Evolutionary conservation across 139 green algal genomes (phyloP), one percentile per base, ranked within the genome.

Genomic region (Penium margaritaceum): DNA sequence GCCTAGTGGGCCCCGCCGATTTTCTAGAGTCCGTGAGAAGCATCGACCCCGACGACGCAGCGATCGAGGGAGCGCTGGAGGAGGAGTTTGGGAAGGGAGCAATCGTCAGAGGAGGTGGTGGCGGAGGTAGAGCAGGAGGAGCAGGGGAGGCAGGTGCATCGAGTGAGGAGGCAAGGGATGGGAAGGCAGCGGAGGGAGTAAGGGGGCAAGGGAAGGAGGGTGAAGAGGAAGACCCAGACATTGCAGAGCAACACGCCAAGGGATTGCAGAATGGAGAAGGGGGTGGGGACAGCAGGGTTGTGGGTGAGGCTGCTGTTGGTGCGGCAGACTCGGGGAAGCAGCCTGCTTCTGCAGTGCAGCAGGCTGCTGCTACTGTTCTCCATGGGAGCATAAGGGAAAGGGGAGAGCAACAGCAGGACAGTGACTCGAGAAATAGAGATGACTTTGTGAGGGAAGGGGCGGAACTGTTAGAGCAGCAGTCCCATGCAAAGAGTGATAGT

Each of bases 361-460:
- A n/a, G n/a, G n/a, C n/a, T n/a, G n/a, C n/a, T n/a, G n/a, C n/a
- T n/a, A n/a, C n/a, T n/a, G n/a, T n/a, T n/a, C n/a, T n/a, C n/a
- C n/a, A n/a, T n/a, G n/a, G n/a, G n/a, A n/a, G n/a, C n/a, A n/a
- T n/a, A n/a, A n/a, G n/a, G n/a, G n/a, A n/a, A n/a, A n/a, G n/a
- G n/a, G n/a, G n/a, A n/a, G n/a, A n/a, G n/a, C n/a, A n/a, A n/a
- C n/a, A n/a, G n/a, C 35, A 69, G 7, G 61, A 69, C 32, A 69
- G 61, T 6, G 61, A 69, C n/a, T n/a, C 61, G n/a, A 69, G 61
- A 30, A 69, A 69, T 30, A 69, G 61, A 6, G 61, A 69, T 6
- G 24, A 29, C 24, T 69, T 69, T 69, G 61, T 69, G 32, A 69
- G 41, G 27, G 61, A 69, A 69, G n/a, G n/a, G n/a, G n/a, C n/a